Evolutionary conservation across 345 rosid species (phyloP), one percentile per base, ranked within the genome.

Genomic region (Combretum micranthum): DNA sequence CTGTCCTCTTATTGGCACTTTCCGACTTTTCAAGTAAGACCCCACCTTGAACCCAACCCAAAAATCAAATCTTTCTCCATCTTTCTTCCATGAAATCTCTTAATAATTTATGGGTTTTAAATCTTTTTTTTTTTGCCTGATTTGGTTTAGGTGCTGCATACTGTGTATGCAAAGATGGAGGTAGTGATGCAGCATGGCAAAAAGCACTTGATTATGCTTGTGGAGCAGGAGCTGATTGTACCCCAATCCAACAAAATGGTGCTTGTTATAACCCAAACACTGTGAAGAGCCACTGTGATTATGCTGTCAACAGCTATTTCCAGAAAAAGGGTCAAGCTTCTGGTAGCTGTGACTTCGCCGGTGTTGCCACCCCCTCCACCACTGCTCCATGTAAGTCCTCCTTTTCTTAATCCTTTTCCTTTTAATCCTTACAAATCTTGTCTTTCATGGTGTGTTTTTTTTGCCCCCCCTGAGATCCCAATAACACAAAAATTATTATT

Each of bases 191-290:
- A 18, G 72, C 47, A 3, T 75, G 84, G 3, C 98, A 92, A 68
- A 92, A 88, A 64, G 49, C 78, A 12, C 49, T 92, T 23, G 98
- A 92, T 69, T 92, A 83, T 59, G 98, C 98, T 1, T 92, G 98
- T 64, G 98, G 95, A 68, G 80, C 88, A 54, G 93, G 93, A 37
- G 93, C 87, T 45, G 93, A 85, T 20, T 85, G 89, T 61, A 20
- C 72, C 2, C 58, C 66, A 21, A 85, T 83, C 65, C 60, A 74
- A 25, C 84, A 79, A 64, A 88, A 50, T 61, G 99, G 96, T 37
- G 75, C 65, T 23, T 93, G 99, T 72, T 93, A 50, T 67, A 77
- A 77, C 37, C 99, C 97, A 22, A 85, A 93, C 80, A 85, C 91
- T 16, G 58, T 89, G 44, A 90, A 85, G 62, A 80, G 72, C 56